These are phyloP conservation scores for Mangifera indica DNA, from an alignment of 345 rosid species.

Conservation along the genomic window DNA sequence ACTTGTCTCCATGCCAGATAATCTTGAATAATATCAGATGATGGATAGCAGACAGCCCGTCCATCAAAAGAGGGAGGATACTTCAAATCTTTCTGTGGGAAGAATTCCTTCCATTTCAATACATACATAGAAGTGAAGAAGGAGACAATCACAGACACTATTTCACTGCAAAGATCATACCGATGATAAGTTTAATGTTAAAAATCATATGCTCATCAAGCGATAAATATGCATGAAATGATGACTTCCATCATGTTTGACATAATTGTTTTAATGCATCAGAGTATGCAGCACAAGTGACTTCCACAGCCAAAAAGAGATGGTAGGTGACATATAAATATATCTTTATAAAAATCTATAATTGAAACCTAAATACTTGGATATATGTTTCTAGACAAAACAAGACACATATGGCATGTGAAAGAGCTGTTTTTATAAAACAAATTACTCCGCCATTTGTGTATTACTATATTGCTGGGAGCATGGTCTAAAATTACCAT, in stretches of 20 bases:
- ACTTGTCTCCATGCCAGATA: slow-evolving; percentile 97
- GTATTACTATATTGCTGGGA: too few relatives aligned
- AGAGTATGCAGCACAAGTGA: not conserved
- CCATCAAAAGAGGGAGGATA: slow-evolving; percentile 86
- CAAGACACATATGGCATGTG: not conserved
- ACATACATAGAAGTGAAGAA: slow-evolving; percentile 70
- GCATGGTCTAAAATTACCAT: not conserved
- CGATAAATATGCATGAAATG: not conserved
- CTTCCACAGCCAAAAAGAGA: not conserved
- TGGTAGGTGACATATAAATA: not conserved
- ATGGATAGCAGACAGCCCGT: slow-evolving; percentile 85
- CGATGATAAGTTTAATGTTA: not conserved
- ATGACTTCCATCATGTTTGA: not conserved
- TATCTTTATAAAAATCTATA: not conserved
- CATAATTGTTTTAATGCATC: not conserved
- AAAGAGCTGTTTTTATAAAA: not conserved
- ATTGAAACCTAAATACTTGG: slow-evolving; percentile 1
- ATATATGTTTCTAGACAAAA: not conserved
- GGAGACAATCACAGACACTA: slow-evolving; percentile 63
- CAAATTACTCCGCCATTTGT: not conserved
- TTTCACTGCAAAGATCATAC: slow-evolving; percentile 41
- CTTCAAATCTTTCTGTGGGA: slow-evolving; percentile 62
- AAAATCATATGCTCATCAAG: slow-evolving; percentile 4
- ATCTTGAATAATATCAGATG: slow-evolving; percentile 69
- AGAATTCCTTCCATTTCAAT: slow-evolving; percentile 73